These are phyloP conservation scores for Apodospora peruviana DNA, from an alignment of 495 filamentous ascomycete species.

Conservation along the genomic window DNA sequence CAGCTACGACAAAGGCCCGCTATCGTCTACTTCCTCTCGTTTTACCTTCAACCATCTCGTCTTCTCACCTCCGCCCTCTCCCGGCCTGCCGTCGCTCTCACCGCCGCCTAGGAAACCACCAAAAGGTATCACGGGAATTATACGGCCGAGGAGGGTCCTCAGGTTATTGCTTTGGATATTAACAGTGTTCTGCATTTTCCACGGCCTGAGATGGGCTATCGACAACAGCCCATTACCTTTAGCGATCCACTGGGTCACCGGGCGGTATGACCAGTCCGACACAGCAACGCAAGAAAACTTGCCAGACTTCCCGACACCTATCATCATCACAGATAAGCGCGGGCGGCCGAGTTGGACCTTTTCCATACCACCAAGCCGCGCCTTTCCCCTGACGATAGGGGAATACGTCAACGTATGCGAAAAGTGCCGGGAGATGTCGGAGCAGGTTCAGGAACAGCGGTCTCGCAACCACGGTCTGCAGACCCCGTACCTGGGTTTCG, in stretches of 20 bases:
- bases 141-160: constrained; percentile 43
- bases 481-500: constrained; percentile 44
- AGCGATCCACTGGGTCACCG: constrained; percentile 25
- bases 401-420: constrained; percentile 58
- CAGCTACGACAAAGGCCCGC: constrained; percentile 41
- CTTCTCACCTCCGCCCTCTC: constrained; percentile 58
- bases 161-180: constrained; percentile 38
- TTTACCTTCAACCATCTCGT: constrained; percentile 58
- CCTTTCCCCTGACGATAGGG: constrained; percentile 52
- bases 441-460: constrained; percentile 41
- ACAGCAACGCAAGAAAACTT: constrained; percentile 45
- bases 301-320: constrained; percentile 52
- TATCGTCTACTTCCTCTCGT: constrained; percentile 51
- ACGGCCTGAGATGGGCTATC: constrained; percentile 18
- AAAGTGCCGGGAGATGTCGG: constrained; percentile 50
- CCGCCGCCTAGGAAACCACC: constrained; percentile 52
- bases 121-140: constrained; percentile 19
- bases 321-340: constrained; percentile 51
- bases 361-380: constrained; percentile 52
- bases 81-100: constrained; percentile 58
- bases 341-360: constrained; percentile 64
- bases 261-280: constrained; percentile 36
- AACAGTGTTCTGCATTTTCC: constrained; percentile 33
- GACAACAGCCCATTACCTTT: constrained; percentile 17
- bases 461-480: constrained; percentile 31